Conservation (phyloP, 2,329 filamentous ascomycete species). For the Fusarium oxysporum region DNA sequence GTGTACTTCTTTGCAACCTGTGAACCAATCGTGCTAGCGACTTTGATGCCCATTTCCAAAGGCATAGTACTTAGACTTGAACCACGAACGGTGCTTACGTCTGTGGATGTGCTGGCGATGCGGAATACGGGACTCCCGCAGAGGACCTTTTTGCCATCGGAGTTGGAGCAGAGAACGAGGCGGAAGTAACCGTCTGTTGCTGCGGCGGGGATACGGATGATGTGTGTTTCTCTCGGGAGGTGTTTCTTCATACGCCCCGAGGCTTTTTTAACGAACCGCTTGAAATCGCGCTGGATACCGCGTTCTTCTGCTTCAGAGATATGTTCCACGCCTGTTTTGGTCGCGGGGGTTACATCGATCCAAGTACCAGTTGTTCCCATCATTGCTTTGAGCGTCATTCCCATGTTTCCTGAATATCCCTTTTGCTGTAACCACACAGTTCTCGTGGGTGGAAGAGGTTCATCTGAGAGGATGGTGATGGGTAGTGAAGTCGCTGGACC, state of each 20-base stretch:
- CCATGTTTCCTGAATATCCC: slow-evolving; percentile 75
- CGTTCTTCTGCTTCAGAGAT: slow-evolving; percentile 69
- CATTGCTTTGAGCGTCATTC: slow-evolving; percentile 74
- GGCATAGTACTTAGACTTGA: slow-evolving; percentile 74
- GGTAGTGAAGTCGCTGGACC: slow-evolving; percentile 72
- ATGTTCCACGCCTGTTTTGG: slow-evolving; percentile 59
- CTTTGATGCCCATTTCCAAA: slow-evolving; percentile 72
- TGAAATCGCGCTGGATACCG: slow-evolving; percentile 75
- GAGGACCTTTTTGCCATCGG: slow-evolving; percentile 62
- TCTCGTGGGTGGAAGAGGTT: slow-evolving; percentile 65
- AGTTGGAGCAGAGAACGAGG: slow-evolving; percentile 68
- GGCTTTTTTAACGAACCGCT: slow-evolving; percentile 70
- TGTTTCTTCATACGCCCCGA: slow-evolving; percentile 61
- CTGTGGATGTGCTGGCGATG: slow-evolving; percentile 73
- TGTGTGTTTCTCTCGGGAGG: slow-evolving; percentile 68
- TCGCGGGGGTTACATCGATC: slow-evolving; percentile 74
- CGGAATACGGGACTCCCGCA: slow-evolving; percentile 76
- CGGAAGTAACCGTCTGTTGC: slow-evolving; percentile 76
- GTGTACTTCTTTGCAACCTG: slow-evolving; percentile 58
- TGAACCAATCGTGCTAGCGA: slow-evolving; percentile 62
- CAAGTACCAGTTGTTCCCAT: slow-evolving; percentile 69
- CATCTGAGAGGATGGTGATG: slow-evolving; percentile 72
- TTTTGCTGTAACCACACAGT: slow-evolving; percentile 76
- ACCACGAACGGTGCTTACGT: slow-evolving; percentile 70
- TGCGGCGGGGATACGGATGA: slow-evolving; percentile 72